Evolutionary conservation across 73 alveolate species (phyloP).

Genomic region (Blepharisma japonicum): DNA sequence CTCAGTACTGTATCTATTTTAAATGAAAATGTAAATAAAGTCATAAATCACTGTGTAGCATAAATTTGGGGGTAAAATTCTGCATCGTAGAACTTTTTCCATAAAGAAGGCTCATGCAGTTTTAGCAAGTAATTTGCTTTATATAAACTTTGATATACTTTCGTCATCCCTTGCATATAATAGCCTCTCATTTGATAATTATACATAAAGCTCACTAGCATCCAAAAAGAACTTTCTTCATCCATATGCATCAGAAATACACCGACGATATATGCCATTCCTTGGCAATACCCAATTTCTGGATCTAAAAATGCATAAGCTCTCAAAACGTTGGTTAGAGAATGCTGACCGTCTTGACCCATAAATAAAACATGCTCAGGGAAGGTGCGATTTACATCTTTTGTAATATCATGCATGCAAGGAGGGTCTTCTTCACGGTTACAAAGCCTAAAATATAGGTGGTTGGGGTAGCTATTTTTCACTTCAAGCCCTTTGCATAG

Average conservation of each 20-base stretch:
- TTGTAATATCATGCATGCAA: constrained; percentile 18
- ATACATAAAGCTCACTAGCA: neutral
- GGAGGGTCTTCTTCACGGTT: constrained; percentile 13
- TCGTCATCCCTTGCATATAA: neutral
- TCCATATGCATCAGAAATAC: constrained; percentile 43
- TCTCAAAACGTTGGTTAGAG: constrained; percentile 38
- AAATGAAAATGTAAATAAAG: constrained; percentile 62
- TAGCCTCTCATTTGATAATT: constrained; percentile 12
- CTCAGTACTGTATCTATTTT: constrained; percentile 62
- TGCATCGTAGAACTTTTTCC: neutral
- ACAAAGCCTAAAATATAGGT: neutral
- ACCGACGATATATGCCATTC: constrained; percentile 58
- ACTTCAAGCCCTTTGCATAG: neutral
- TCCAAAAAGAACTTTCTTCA: constrained; percentile 59
- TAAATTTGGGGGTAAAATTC: constrained; percentile 74
- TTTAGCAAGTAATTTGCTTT: constrained; percentile 29
- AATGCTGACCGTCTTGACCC: constrained; percentile 35
- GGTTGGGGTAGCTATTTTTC: neutral
- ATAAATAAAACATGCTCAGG: constrained; percentile 32
- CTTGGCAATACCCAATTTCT: constrained; percentile 60
- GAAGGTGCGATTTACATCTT: constrained; percentile 40
- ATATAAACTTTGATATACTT: constrained; percentile 30
- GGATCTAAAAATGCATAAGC: constrained; percentile 53
- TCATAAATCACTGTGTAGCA: constrained; percentile 87
- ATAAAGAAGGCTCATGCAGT: neutral